Evolutionary conservation across 176 grass and related monocot species (phyloP), one percentile per base, ranked within the genome.

Genomic region (Carex myosuroides): DNA sequence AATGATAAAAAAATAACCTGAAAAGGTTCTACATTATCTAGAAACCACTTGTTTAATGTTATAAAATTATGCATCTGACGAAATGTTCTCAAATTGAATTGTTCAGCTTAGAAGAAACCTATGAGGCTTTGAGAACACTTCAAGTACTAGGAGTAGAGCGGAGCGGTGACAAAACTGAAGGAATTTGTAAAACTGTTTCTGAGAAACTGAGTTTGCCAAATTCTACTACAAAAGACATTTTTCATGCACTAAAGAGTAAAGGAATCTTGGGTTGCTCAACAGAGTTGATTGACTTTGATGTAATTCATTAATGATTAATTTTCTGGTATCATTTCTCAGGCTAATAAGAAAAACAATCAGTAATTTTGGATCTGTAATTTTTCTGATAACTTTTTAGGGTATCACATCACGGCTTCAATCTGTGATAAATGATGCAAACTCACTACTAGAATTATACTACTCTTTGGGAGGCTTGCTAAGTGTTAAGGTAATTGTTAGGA

Each of bases 361-460:
- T 42, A 18, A 35, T 56, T 86, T 13, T 77, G 58, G 79, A 65
- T 68, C 89, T 32, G 6, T 57, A 53, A 76, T 83, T 30, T 87
- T 11, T 53, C 12, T 39, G 16, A 53, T 53, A 20, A 53, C 75
- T 71, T 91, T 87, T 77, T 85, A 96, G 97, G 88, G 82, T 64
- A 88, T 99, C 22, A 89, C 74, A 46, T 80, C 79, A 13, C 81
- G 62, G 60, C 90, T 99, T 79, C 92, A 94, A 84, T 68, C 78
- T 10, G 87, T 88, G 70, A 78, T 99, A 83, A 96, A 99, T 81
- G 90, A 89, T 72, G 68, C 93, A 33, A 89, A 91, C 81, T 93
- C 91, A 29, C 89, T 99, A 52, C 85, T 94, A 48, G 90, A 96
- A 60, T 91, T 96, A 42, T 96, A 96, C 88, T 92, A 96, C 63